Evolutionary conservation across 768 basidiomycete species (phyloP), one percentile per base, ranked within the genome.

Genomic region (Crassisporium funariophilum): DNA sequence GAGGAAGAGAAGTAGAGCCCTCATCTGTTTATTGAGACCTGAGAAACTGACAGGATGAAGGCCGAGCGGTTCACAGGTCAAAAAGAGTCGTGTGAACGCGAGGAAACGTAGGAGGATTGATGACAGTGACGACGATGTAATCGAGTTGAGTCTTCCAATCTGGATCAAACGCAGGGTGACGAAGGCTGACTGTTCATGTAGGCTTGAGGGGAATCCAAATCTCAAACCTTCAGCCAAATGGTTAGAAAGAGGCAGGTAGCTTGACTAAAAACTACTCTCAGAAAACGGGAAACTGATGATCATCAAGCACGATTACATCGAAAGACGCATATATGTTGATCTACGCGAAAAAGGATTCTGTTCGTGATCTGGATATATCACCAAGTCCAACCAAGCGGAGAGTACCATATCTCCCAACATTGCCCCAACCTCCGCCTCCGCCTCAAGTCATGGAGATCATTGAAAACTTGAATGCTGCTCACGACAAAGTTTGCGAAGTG

Each of bases 281-380:
- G 16, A 34, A 10, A 41, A 23, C 17, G 22, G 46, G 25, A 38
- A 45, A 37, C 22, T 33, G 25, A 22, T 51, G 56, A 46, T 44
- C 43, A 17, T 49, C 42, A 55, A 80, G 77, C 49, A 70, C 74
- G 29, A 75, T 88, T 53, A 73, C 79, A 2, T 93, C 92, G 2
- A 88, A 80, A 66, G 92, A 97, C 56, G 92, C 91, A 5, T 97
- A 98, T 67, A 95, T 98, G 93, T 77, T 98, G 23, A 84, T 98
- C 44, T 98, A 98, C 65, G 78, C 81, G 27, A 79, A 82, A 9
- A 75, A 72, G 38, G 49, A 52, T 15, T 31, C 42, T 21, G 10
- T 17, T 15, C 16, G n/a, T 13, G 34, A 34, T 35, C 23, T 44
- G 9, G 10, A 44, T 29, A 13, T 29, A 31, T 2, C 15, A 27